A percentile compares a stretch with the other conserved stretches of the same genome.
phyloP scores from a whole-genome alignment of 1,284 basidiomycete species.

The Neonothopanus nambi region DNA sequence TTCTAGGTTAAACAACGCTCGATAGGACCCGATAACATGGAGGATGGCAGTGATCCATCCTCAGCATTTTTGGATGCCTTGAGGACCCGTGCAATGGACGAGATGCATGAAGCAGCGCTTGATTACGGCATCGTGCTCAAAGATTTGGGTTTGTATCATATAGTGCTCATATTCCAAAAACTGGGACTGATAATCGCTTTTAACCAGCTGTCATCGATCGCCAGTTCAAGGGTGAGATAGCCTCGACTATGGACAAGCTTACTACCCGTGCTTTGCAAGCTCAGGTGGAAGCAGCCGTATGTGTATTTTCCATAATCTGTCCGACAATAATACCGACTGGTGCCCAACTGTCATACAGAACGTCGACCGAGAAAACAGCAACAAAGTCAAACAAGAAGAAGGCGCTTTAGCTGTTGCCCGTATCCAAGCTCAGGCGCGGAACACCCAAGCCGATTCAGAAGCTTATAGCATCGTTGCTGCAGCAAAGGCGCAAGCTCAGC shows the following conservation, averaged over 20 bases:
- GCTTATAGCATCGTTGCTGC: slow-evolving; percentile 72
- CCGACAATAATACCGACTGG: not conserved
- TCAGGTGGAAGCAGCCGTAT: slow-evolving; percentile 79
- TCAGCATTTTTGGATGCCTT: slow-evolving; percentile 79
- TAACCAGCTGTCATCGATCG: slow-evolving; percentile 73
- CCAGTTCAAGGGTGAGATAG: slow-evolving; percentile 79
- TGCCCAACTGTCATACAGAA: slow-evolving; percentile 47
- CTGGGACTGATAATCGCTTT: not conserved
- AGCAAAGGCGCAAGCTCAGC: slow-evolving; percentile 74
- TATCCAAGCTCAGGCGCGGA: slow-evolving; percentile 69
- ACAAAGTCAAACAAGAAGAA: slow-evolving; percentile 81
- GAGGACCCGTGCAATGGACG: slow-evolving; percentile 79
- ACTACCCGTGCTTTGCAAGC: slow-evolving; percentile 80
- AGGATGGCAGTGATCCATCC: slow-evolving; percentile 65
- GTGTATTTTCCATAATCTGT: slow-evolving; percentile 23
- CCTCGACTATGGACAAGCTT: slow-evolving; percentile 79
- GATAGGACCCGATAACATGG: slow-evolving; percentile 69
- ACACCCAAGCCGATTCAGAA: slow-evolving; percentile 72
- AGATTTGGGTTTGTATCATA: slow-evolving; percentile 57
- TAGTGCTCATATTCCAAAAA: not conserved
- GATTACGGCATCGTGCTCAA: slow-evolving; percentile 81
- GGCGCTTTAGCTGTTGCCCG: slow-evolving; percentile 72
- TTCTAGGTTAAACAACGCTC: slow-evolving; percentile 72
- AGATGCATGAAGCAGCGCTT: slow-evolving; percentile 73
- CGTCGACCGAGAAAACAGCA: slow-evolving; percentile 81